Evolutionary conservation across 2,329 filamentous ascomycete species (phyloP), one percentile per base, ranked within the genome.

Genomic region (Lasiodiplodia sp.): DNA sequence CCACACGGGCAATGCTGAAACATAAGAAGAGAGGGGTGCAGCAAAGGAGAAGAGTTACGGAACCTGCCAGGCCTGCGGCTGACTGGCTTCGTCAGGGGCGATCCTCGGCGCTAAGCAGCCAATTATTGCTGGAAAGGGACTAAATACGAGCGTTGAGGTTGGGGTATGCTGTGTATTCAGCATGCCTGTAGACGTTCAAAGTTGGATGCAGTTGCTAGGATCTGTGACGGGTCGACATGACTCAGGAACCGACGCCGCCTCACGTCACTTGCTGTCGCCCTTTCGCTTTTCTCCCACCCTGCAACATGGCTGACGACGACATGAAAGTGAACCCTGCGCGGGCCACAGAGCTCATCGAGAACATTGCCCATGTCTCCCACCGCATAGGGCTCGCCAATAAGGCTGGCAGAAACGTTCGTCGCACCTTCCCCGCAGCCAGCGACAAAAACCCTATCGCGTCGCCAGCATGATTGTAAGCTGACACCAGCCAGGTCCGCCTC

Each of bases 401-500:
- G 62, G 66, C 71, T 58, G 69, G 70, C 23, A 75, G 72, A 67
- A 74, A 78, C 64, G 79, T 80, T 37, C 51, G 67, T 65, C 14
- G 14, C 21, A 4, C 21, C 49, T 25, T 28, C 34, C 5, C 23
- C 38, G 12, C 38, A 40, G n/a, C 57, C 57, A 49, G 10, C 40
- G 25, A 49, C 18, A 40, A 49, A 60, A 60, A 11, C n/a, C 55
- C 44, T 51, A 23, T 23, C 23, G 23, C 23, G 23, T 23, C 23
- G 23, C 23, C 23, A 23, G 23, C 23, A 23, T 23, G 23, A 23
- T 23, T 23, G 23, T 23, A 60, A 67, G 65, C 55, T 58, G 40
- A 38, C 44, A 38, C 28, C 4, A 21, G n/a, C 60, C 73, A 93
- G 90, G 87, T 95, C 71, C 91, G 96, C 57, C 87, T 99, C 49